A percentile compares a stretch with the other conserved stretches of the same genome.
Evolutionary conservation across 805 yeast species (phyloP).

Genomic region (Starmerella stellata): DNA sequence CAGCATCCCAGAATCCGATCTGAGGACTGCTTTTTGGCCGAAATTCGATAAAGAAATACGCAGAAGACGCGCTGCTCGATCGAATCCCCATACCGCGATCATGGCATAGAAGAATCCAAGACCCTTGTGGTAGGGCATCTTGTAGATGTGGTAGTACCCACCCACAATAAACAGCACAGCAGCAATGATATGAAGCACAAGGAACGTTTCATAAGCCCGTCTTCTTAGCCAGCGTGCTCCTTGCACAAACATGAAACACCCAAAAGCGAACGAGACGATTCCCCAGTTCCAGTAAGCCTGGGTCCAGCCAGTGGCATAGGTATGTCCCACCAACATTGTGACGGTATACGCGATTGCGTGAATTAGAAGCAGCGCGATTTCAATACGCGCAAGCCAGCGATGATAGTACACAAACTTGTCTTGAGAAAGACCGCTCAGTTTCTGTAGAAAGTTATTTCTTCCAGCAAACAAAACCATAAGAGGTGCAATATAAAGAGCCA

Average conservation of each 20-base stretch:
- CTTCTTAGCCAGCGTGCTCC: slow-evolving; percentile 36
- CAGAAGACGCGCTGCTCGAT: slow-evolving; percentile 38
- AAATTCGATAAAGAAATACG: slow-evolving; percentile 25
- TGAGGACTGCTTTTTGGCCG: slow-evolving; percentile 2
- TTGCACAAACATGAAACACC: slow-evolving; percentile 28
- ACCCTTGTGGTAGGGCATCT: slow-evolving; percentile 9
- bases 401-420: slow-evolving; percentile 44
- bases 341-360: slow-evolving; percentile 17
- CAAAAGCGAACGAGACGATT: slow-evolving; percentile 20
- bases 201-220: slow-evolving; percentile 38
- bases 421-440: slow-evolving; percentile 42
- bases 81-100: slow-evolving; percentile 53
- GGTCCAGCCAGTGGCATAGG: slow-evolving; percentile 8
- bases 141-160: slow-evolving; percentile 35
- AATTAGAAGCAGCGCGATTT: slow-evolving; percentile 15
- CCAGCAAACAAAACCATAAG: slow-evolving; percentile 35
- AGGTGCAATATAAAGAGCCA: slow-evolving; percentile 16
- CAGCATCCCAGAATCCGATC: slow-evolving; percentile 12
- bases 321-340: slow-evolving; percentile 7
- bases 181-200: slow-evolving; percentile 35
- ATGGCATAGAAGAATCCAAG: slow-evolving; percentile 32
- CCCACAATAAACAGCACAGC: slow-evolving; percentile 32
- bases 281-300: slow-evolving; percentile 16
- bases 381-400: slow-evolving; percentile 21
- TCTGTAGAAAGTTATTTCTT: slow-evolving; percentile 48